These are phyloP conservation scores for Botryosphaeria agaves DNA, from an alignment of 2,329 filamentous ascomycete species.

Conservation along the genomic window DNA sequence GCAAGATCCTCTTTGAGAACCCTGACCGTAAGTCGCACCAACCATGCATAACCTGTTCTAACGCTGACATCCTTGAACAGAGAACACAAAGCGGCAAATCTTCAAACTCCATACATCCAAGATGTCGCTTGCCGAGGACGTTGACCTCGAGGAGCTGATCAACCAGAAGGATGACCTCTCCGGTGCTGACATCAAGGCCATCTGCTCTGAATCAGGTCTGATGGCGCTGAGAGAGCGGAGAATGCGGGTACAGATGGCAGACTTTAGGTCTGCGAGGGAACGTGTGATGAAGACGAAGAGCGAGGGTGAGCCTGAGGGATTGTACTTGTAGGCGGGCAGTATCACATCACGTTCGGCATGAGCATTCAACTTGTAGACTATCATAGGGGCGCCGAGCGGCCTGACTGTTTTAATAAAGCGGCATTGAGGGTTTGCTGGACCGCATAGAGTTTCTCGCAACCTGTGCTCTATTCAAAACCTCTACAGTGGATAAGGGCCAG, in stretches of 20 bases:
- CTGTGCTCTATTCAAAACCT: too few relatives aligned
- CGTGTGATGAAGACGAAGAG: constrained; percentile 96
- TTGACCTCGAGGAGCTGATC: constrained; percentile 98
- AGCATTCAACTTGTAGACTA: too few relatives aligned
- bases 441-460: too few relatives aligned
- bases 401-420: too few relatives aligned
- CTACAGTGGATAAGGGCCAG: too few relatives aligned
- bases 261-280: constrained; percentile 85
- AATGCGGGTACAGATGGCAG: constrained; percentile 98
- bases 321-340: constrained; percentile 67
- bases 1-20: constrained; percentile 77
- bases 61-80: constrained; percentile 44
- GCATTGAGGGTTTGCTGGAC: too few relatives aligned
- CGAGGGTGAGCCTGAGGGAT: constrained; percentile 91
- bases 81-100: constrained; percentile 95
- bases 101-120: constrained; percentile 96
- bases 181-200: constrained; percentile 96
- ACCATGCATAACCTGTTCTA: neutral
- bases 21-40: constrained; percentile 39
- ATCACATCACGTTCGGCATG: too few relatives aligned
- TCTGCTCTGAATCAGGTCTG: constrained; percentile 91
- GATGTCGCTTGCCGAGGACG: constrained; percentile 91
- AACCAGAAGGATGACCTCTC: constrained; percentile 95
- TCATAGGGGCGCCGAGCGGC: too few relatives aligned
- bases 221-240: constrained; percentile 85